Evolutionary conservation across 1,139 yeast genomes (phyloP).

Genomic region (Suhomyces choctaworum): DNA sequence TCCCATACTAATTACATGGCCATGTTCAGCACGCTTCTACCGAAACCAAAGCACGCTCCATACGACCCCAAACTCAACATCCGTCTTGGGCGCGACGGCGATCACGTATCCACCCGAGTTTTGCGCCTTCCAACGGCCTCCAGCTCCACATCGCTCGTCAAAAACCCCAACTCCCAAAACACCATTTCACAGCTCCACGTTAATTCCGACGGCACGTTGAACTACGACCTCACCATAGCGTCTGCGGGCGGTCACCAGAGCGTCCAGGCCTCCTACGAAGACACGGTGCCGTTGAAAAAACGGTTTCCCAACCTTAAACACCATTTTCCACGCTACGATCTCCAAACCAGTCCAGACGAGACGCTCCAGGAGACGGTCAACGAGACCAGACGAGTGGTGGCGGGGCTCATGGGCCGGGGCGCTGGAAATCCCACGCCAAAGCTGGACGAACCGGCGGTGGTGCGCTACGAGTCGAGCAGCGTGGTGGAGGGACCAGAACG

Average conservation of each 20-base stretch:
- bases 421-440: slow-evolving; percentile 17
- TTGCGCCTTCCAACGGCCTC: slow-evolving; percentile 3
- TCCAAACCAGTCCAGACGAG: slow-evolving; percentile 32
- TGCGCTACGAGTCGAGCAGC: slow-evolving; percentile 24
- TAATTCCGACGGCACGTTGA: slow-evolving; percentile 31
- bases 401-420: slow-evolving; percentile 23
- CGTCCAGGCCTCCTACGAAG: slow-evolving; percentile 36
- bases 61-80: slow-evolving; percentile 15
- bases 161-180: slow-evolving; percentile 1
- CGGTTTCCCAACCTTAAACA: slow-evolving; percentile 43
- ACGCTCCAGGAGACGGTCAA: slow-evolving; percentile 26
- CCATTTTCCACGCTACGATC: slow-evolving; percentile 37
- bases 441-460: slow-evolving; percentile 19
- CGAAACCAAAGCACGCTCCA: slow-evolving; percentile 29
- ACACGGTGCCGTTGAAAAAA: slow-evolving; percentile 43
- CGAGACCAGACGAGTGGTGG: slow-evolving; percentile 32
- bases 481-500: slow-evolving; percentile 14
- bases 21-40: slow-evolving; percentile 38
- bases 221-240: slow-evolving; percentile 31
- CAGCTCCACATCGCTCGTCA: background rate
- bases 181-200: slow-evolving; percentile 22
- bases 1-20: background rate
- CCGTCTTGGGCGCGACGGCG: background rate
- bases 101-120: slow-evolving; percentile 1
- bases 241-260: slow-evolving; percentile 14